Percentiles rank a stretch among this genome's conserved stretches.
Conservation (phyloP, 1,284 basidiomycete species). For the Xanthoconium separans region DNA sequence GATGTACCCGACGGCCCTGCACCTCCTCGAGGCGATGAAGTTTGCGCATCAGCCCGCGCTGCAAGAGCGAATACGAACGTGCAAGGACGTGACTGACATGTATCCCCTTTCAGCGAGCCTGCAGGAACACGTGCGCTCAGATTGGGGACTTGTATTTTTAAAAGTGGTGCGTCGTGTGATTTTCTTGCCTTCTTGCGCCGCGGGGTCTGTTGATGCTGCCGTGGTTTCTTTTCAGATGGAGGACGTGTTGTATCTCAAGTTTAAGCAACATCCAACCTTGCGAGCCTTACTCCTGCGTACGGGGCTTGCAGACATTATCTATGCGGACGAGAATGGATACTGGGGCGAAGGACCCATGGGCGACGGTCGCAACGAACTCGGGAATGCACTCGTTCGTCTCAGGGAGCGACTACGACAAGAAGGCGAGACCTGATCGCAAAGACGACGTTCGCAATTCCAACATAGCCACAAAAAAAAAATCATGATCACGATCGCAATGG, state of each 20-base stretch:
- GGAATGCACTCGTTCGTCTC: conserved; percentile 52
- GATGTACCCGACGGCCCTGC: conserved; percentile 61
- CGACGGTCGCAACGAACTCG: conserved; percentile 58
- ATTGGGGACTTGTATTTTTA: conserved; percentile 54
- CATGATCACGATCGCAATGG: not conserved
- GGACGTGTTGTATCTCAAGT: conserved; percentile 58
- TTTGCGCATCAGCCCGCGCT: conserved; percentile 50
- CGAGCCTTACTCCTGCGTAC: conserved; percentile 48
- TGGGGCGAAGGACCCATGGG: conserved; percentile 56
- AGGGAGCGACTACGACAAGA: conserved; percentile 45
- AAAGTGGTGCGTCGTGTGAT: conserved; percentile 40
- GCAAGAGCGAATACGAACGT: conserved; percentile 51
- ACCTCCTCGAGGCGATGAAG: conserved; percentile 67
- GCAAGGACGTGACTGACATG: conserved; percentile 47
- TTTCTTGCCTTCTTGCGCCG: not conserved
- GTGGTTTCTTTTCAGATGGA: conserved; percentile 51
- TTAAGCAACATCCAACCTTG: conserved; percentile 57
- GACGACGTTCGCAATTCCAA: not conserved
- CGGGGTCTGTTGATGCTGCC: not conserved
- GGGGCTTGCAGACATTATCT: conserved; percentile 47
- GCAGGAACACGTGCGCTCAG: conserved; percentile 41
- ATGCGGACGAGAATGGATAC: conserved; percentile 44
- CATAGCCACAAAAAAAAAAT: not conserved
- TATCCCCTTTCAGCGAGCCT: conserved; percentile 44
- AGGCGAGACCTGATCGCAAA: conserved; percentile 7